Evolutionary conservation across 768 basidiomycete genomes (phyloP).

Genomic region (Amanita molliuscula): DNA sequence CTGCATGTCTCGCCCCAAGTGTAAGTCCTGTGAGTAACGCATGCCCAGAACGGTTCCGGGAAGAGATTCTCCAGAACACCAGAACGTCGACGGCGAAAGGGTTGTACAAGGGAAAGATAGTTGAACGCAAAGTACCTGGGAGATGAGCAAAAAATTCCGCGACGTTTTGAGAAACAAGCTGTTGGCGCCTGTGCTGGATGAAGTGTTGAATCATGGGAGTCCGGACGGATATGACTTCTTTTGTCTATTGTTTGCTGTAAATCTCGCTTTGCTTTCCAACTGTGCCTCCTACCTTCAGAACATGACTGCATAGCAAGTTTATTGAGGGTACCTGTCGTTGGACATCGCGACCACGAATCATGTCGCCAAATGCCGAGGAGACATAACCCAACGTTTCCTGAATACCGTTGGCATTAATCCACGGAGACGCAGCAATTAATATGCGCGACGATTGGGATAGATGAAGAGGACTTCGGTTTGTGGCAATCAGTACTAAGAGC

Average conservation of each 20-base stretch:
- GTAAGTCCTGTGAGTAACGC: slow-evolving; percentile 44
- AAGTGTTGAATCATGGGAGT: slow-evolving; percentile 29
- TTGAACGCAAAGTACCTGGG: slow-evolving; percentile 33
- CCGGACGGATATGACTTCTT: slow-evolving; percentile 9
- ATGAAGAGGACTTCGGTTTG: slow-evolving; percentile 21
- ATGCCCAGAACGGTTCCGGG: slow-evolving; percentile 51
- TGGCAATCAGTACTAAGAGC: slow-evolving; percentile 5
- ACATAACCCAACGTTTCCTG: slow-evolving; percentile 41
- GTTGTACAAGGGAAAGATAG: slow-evolving; percentile 75
- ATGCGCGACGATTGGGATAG: slow-evolving; percentile 39
- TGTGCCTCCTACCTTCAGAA: slow-evolving; percentile 27
- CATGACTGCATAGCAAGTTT: slow-evolving; percentile 39
- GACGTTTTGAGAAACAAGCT: slow-evolving; percentile 17
- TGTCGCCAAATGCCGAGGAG: slow-evolving; percentile 32
- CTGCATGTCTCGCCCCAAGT: slow-evolving; percentile 61
- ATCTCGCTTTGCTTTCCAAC: neutral
- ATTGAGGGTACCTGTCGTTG: slow-evolving; percentile 41
- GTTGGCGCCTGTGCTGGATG: slow-evolving; percentile 41
- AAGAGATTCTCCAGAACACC: slow-evolving; percentile 66
- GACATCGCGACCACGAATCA: slow-evolving; percentile 38
- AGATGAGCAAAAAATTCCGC: slow-evolving; percentile 44
- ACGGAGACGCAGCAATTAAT: slow-evolving; percentile 29
- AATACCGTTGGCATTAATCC: slow-evolving; percentile 25
- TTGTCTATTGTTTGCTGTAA: neutral
- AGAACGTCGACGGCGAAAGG: slow-evolving; percentile 64